Evolutionary conservation across 2,329 filamentous ascomycete species (phyloP), one percentile per base, ranked within the genome.

Genomic region (Colletotrichum chlorophyti): DNA sequence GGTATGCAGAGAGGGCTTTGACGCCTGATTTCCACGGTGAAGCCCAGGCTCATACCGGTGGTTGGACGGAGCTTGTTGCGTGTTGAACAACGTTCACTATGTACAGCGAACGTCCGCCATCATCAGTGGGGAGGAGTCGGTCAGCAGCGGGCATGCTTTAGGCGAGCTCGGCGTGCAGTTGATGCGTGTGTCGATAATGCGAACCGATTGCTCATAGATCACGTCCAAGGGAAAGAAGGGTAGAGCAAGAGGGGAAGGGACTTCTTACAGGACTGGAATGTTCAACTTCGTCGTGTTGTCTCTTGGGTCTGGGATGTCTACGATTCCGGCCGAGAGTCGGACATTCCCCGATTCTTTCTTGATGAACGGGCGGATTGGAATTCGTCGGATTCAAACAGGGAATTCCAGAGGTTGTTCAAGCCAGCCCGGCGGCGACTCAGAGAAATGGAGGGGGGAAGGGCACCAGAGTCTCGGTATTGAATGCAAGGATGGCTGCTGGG

Each of bases 401-500:
- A n/a, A n/a, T n/a, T n/a, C n/a, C n/a, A n/a, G n/a, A n/a, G n/a
- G n/a, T n/a, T n/a, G n/a, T n/a, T n/a, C n/a, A n/a, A n/a, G n/a
- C n/a, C n/a, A n/a, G n/a, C n/a, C n/a, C n/a, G n/a, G n/a, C n/a
- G n/a, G n/a, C n/a, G n/a, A n/a, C n/a, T n/a, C n/a, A 21, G 21
- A 12, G 9, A 40, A 19, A 23, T 19, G n/a, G 32, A 29, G n/a
- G n/a, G 21, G 7, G 32, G 21, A 49, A n/a, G 6, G 15, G 46
- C 46, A 49, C 46, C 34, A 49, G 23, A 49, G 34, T 29, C 46
- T 49, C 46, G 46, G 46, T 49, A 49, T 49, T 23, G 3, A 12
- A 19, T 38, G 43, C 55, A 59, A 49, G 55, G 55, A 48, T 59
- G 51, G 47, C 38, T n/a, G n/a, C n/a, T n/a, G n/a, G n/a, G n/a